Base-by-base conservation (phyloP, 2,329 filamentous ascomycete genomes). In the Alternaria novae-zelandiae region DNA sequence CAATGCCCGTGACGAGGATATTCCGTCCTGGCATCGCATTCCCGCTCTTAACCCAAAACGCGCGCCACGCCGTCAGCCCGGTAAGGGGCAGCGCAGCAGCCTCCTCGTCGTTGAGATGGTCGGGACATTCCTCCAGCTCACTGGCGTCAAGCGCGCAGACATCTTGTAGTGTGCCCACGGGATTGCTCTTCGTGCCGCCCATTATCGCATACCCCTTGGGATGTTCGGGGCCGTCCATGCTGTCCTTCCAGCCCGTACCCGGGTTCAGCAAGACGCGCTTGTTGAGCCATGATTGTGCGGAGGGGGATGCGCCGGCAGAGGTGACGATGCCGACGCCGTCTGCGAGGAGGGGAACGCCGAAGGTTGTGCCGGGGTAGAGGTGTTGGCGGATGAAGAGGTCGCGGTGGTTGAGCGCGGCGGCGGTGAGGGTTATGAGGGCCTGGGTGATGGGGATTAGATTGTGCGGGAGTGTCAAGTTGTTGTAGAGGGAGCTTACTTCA, bases 301-400 rank as follows among this genome's bases (percentile, higher is more conserved):
- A 77, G 26, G 85, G 79, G 3, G 82, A 81, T 1, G 86, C 78
- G 12, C 93, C 92, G 4, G 88, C 82, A 5, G 84, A 82, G 28
- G 90, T 86, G 5, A 98, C 92, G 61, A 87, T 83, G 58, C 94
- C 95, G 70, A 87, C 90, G 68, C 93, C 95, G 78, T 98, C 95
- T 64, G 94, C 89, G 25, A 97, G 86, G 45, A 98, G 83, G 1
- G 95, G 93, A 6, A 89, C 85, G 63, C 87, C 86, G 79, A 97
- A 97, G 12, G 91, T 90, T 57, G 93, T 91, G 71, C 88, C 91
- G 0, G 95, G 95, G 83, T 98, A 98, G 44, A 97, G 88, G 76
- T 94, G 91, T 80, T 96, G 94, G 58, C 95, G 92, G 81, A 97
- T 91, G 83, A 97, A 98, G 71, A 97, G 88, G 80, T 98, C 96